Conservation (phyloP, 176 grass and related monocot genomes). For the Juncus effusus region DNA sequence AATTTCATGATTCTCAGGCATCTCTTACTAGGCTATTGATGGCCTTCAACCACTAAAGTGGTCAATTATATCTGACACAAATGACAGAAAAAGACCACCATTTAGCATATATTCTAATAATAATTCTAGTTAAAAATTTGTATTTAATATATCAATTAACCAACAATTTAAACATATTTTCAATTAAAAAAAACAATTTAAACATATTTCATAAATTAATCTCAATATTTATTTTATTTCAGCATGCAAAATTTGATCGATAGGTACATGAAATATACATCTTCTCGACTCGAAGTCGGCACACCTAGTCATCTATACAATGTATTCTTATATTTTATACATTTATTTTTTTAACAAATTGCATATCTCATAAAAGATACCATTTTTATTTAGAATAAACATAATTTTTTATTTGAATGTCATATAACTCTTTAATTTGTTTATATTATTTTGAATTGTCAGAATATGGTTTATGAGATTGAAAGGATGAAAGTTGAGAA, state of each 20-base stretch:
- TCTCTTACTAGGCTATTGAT: slow-evolving; percentile 16
- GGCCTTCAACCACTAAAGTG: slow-evolving; percentile 15
- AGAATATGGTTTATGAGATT: slow-evolving; percentile 68
- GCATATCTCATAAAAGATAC: no score
- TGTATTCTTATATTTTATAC: slow-evolving; percentile 17
- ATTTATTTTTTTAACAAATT: background rate
- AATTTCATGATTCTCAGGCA: slow-evolving; percentile 23
- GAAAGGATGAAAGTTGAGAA: slow-evolving; percentile 64
- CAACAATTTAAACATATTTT: background rate
- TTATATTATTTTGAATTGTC: background rate
- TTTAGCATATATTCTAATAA: no score
- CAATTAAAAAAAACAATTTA: no score
- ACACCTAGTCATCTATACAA: slow-evolving; percentile 44
- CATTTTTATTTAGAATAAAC: background rate
- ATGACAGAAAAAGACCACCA: background rate
- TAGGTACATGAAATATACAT: slow-evolving; percentile 65
- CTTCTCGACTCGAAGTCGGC: slow-evolving; percentile 60
- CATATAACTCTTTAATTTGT: background rate
- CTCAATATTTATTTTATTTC: background rate
- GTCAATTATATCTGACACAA: slow-evolving; percentile 5
- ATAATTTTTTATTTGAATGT: slow-evolving; percentile 5
- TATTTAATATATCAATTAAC: no score
- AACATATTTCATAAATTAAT: background rate
- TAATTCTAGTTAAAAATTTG: no score
- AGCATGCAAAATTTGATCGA: slow-evolving; percentile 67